Conservation (phyloP, 2,329 filamentous ascomycete species). For the Beauveria varroae region DNA sequence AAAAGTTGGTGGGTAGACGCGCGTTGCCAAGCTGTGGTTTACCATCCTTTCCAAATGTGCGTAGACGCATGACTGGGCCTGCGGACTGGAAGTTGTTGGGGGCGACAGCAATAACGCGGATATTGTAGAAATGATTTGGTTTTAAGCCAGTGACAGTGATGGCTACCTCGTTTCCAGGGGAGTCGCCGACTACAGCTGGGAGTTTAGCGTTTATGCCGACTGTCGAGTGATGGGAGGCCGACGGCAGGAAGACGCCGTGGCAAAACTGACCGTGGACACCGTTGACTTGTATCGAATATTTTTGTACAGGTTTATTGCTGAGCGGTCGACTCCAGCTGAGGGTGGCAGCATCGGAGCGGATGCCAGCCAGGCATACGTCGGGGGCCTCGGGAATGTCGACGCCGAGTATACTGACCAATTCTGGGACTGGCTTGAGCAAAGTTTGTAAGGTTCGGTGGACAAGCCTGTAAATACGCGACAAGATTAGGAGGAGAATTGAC, state of each 20-base stretch:
- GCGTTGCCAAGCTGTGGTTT: slow-evolving; percentile 52
- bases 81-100: slow-evolving; percentile 88
- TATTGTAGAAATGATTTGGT: slow-evolving; percentile 84
- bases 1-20: slow-evolving; percentile 48
- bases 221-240: background rate
- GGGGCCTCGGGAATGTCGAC: slow-evolving; percentile 89
- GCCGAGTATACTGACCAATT: slow-evolving; percentile 83
- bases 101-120: slow-evolving; percentile 86
- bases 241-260: background rate
- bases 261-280: slow-evolving; percentile 70
- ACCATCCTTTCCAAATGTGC: slow-evolving; percentile 63
- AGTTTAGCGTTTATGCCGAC: background rate
- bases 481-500: background rate
- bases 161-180: slow-evolving; percentile 45
- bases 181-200: slow-evolving; percentile 63
- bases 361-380: slow-evolving; percentile 82
- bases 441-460: slow-evolving; percentile 82
- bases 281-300: slow-evolving; percentile 89
- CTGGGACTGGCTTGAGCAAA: slow-evolving; percentile 80
- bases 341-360: slow-evolving; percentile 78
- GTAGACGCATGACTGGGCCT: slow-evolving; percentile 75
- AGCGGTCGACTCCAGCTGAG: slow-evolving; percentile 82
- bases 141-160: slow-evolving; percentile 84
- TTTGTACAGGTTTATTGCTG: slow-evolving; percentile 61
- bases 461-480: slow-evolving; percentile 49